Conservation (phyloP, 140 eudicot species). For the Cichorium intybus region DNA sequence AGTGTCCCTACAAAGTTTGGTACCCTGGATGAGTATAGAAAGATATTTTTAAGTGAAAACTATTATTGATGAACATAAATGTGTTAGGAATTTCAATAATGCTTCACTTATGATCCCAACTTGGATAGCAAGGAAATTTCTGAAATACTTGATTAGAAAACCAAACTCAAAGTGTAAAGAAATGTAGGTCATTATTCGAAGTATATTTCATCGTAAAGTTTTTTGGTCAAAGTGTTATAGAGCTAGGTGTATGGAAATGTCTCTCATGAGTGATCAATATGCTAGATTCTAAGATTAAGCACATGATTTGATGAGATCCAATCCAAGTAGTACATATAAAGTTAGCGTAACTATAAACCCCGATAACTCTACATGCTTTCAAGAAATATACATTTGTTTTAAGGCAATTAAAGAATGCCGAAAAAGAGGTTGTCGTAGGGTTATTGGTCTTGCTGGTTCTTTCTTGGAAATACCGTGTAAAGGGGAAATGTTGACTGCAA, state of each 20-base stretch:
- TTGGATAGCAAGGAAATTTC: neutral
- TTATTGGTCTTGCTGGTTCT: neutral
- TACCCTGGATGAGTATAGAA: neutral
- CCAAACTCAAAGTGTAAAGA: neutral
- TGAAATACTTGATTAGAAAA: neutral
- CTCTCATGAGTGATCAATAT: neutral
- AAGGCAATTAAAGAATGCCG: neutral
- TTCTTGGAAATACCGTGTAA: neutral
- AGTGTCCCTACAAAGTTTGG: neutral
- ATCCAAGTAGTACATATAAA: neutral
- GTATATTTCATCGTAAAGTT: neutral
- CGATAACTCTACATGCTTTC: neutral
- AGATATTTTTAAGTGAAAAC: neutral
- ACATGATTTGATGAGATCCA: neutral
- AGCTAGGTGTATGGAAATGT: neutral
- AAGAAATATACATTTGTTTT: neutral
- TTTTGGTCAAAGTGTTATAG: neutral
- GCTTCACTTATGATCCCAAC: neutral
- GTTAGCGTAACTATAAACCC: neutral
- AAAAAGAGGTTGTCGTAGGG: no score
- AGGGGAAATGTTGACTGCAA: neutral
- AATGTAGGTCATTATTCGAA: neutral
- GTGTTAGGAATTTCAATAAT: neutral
- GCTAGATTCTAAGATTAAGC: neutral
- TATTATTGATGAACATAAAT: neutral